Percentiles rank a stretch among this genome's conserved stretches.
Evolutionary conservation across 495 filamentous ascomycete genomes (phyloP).

Genomic region (Xylaria palmicola): DNA sequence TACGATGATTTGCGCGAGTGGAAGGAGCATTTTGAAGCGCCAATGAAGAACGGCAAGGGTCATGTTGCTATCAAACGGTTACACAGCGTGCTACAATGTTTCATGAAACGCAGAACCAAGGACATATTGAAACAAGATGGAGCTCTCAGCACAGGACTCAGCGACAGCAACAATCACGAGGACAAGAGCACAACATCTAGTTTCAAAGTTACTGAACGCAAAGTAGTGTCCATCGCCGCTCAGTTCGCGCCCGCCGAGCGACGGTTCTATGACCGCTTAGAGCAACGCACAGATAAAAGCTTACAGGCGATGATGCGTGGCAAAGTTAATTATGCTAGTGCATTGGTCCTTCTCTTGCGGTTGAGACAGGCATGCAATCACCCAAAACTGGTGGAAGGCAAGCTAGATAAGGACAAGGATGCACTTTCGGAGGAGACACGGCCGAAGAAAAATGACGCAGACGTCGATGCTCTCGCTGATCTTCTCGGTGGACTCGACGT

Average conservation of each 20-base stretch:
- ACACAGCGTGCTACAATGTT: constrained; percentile 77
- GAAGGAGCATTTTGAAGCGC: constrained; percentile 83
- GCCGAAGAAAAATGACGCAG: constrained; percentile 47
- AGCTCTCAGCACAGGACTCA: constrained; percentile 68
- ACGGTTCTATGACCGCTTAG: constrained; percentile 80
- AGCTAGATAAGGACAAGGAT: constrained; percentile 83
- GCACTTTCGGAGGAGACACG: constrained; percentile 66
- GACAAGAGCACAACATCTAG: constrained; percentile 51
- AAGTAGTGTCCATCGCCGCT: constrained; percentile 74
- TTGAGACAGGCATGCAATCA: constrained; percentile 94
- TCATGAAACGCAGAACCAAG: constrained; percentile 97
- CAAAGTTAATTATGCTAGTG: constrained; percentile 69
- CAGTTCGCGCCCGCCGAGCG: constrained; percentile 79
- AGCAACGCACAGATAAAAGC: constrained; percentile 78
- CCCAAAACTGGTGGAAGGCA: constrained; percentile 78
- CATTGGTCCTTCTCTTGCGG: constrained; percentile 83
- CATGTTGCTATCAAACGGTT: constrained; percentile 86
- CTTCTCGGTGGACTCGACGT: constrained; percentile 82
- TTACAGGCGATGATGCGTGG: constrained; percentile 83
- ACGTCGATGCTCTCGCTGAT: constrained; percentile 79
- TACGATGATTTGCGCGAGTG: constrained; percentile 79
- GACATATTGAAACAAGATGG: constrained; percentile 85
- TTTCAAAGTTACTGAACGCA: constrained; percentile 85
- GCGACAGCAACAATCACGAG: constrained; percentile 47
- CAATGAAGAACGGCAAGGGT: constrained; percentile 82